phyloP scores from a whole-genome alignment of 306 rosid genomes.

The Quillaja saponaria region DNA sequence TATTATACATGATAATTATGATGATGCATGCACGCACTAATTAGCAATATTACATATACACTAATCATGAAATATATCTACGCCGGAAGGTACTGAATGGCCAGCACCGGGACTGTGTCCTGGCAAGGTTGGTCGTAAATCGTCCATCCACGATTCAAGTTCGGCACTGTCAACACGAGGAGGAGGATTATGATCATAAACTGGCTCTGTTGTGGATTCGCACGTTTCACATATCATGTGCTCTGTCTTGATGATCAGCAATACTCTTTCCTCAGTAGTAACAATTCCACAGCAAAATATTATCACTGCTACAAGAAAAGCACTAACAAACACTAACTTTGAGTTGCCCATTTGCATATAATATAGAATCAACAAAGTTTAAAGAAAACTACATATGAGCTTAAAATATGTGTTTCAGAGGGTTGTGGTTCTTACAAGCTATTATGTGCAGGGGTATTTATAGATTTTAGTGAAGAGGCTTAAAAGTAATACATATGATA shows the following conservation, averaged over 20 bases:
- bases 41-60: no score
- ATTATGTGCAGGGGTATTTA: constrained; percentile 37
- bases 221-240: constrained; percentile 2
- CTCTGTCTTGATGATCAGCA: constrained; percentile 25
- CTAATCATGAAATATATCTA: no score
- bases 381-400: no score
- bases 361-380: no score
- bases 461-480: constrained; percentile 25
- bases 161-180: not conserved
- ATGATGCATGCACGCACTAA: no score
- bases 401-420: not conserved
- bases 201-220: not conserved
- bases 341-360: constrained; percentile 55
- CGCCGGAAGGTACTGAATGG: constrained; percentile 40
- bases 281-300: constrained; percentile 28
- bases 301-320: constrained; percentile 39
- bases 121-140: constrained; percentile 67
- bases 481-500: no score
- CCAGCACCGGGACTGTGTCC: constrained; percentile 97
- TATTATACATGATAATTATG: no score
- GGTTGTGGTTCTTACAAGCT: no score
- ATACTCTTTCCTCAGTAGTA: constrained; percentile 39
- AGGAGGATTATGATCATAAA: not conserved
- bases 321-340: constrained; percentile 33
- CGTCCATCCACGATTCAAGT: constrained; percentile 29